Evolutionary conservation across 1,284 basidiomycete species (phyloP).

Genomic region (Singerocomus rubriflavus): DNA sequence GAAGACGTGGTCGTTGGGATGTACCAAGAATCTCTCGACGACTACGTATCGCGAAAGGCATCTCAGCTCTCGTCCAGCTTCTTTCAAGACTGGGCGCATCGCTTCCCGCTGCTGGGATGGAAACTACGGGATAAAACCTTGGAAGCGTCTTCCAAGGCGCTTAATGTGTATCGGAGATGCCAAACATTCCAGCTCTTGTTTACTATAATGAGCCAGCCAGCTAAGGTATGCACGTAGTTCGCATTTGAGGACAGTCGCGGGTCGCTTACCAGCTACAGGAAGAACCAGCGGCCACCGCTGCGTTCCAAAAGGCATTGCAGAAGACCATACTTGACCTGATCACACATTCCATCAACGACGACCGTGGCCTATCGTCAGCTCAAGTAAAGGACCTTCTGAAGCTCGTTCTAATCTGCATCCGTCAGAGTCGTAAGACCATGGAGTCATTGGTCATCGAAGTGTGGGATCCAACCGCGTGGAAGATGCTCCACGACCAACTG

Average conservation of each 20-base stretch:
- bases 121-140: conserved; percentile 58
- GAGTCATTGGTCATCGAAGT: conserved; percentile 29
- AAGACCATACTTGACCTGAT: conserved; percentile 51
- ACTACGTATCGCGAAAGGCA: conserved; percentile 81
- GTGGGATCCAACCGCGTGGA: conserved; percentile 48
- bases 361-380: conserved; percentile 52
- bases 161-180: conserved; percentile 72
- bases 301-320: conserved; percentile 46
- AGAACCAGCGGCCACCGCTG: conserved; percentile 41
- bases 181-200: conserved; percentile 78
- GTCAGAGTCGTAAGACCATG: conserved; percentile 53
- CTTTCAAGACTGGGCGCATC: conserved; percentile 76
- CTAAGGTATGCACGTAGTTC: conserved; percentile 15
- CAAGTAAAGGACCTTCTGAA: conserved; percentile 83
- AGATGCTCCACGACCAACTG: conserved; percentile 36
- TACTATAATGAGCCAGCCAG: conserved; percentile 57
- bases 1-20: conserved; percentile 45
- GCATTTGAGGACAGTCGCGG: background rate
- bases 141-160: conserved; percentile 51
- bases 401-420: conserved; percentile 61
- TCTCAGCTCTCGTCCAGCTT: conserved; percentile 75
- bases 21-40: conserved; percentile 70
- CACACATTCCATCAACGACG: conserved; percentile 49
- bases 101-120: conserved; percentile 72
- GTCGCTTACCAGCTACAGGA: conserved; percentile 19